These are phyloP conservation scores for Lobulomyces angularis DNA, from an alignment of 192 early-diverging fungal genomes.

Conservation along the genomic window DNA sequence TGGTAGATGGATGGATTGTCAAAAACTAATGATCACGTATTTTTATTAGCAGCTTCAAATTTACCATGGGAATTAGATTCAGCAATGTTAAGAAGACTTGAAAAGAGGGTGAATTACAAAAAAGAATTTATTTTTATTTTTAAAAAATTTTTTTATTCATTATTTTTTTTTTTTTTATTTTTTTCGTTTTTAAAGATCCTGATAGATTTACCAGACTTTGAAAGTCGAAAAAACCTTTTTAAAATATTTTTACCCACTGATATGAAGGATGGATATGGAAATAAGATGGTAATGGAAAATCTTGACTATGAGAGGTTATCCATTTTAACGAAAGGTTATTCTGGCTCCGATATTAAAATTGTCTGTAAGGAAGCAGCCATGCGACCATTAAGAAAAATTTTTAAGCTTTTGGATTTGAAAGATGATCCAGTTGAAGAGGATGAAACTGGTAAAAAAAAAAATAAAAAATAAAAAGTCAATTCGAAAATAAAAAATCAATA, in stretches of 20 bases:
- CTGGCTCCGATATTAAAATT: constrained; percentile 40
- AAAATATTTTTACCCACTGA: constrained; percentile 16
- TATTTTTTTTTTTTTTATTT: constrained; percentile 1
- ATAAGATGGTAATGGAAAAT: constrained; percentile 5
- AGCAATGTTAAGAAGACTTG: constrained; percentile 41
- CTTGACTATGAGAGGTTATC: constrained; percentile 29
- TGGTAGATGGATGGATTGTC: constrained; percentile 38
- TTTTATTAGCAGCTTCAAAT: constrained; percentile 40
- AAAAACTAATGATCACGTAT: constrained; percentile 30
- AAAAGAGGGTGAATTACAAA: constrained; percentile 25
- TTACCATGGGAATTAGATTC: constrained; percentile 46
- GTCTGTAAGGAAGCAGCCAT: constrained; percentile 46
- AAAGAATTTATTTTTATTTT: neutral
- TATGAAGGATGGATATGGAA: constrained; percentile 6
- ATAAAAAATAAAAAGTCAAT: too few species aligned
- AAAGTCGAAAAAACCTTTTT: constrained; percentile 29
- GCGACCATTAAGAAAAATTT: constrained; percentile 32
- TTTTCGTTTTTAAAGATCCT: constrained; percentile 21
- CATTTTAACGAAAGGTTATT: constrained; percentile 30
- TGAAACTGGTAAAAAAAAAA: neutral
- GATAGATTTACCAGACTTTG: constrained; percentile 29
- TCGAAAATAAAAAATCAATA: neutral
- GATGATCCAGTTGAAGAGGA: neutral
- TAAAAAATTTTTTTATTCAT: constrained; percentile 4
- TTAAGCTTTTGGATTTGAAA: constrained; percentile 28